These are phyloP conservation scores for Epichloe coenophiala DNA, from an alignment of 2,329 filamentous ascomycete genomes.

Conservation along the genomic window DNA sequence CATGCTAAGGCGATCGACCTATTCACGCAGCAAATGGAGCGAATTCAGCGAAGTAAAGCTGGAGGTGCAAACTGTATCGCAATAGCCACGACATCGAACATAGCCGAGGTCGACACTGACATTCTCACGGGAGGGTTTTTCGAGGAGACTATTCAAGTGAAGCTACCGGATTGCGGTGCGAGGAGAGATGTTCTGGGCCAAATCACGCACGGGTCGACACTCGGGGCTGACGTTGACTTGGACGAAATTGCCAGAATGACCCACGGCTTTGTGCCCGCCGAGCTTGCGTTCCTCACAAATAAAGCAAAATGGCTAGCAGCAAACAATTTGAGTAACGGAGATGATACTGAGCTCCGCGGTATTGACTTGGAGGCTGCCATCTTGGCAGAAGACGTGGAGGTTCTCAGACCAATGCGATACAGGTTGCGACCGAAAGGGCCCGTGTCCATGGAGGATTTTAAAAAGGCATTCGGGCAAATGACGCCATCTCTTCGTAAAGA, in stretches of 20 bases:
- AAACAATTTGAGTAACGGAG: constrained; percentile 17
- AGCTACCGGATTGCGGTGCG: constrained; percentile 67
- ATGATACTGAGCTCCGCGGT: constrained; percentile 11
- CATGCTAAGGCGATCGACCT: constrained; percentile 78
- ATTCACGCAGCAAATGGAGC: constrained; percentile 76
- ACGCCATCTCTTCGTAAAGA: constrained; percentile 62
- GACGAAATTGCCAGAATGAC: constrained; percentile 64
- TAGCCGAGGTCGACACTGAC: constrained; percentile 72
- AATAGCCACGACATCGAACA: constrained; percentile 78
- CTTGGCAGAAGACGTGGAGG: neutral
- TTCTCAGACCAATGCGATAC: neutral
- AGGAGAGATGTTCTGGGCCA: constrained; percentile 67
- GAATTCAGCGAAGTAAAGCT: constrained; percentile 50
- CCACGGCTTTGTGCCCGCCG: constrained; percentile 84
- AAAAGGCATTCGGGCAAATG: constrained; percentile 53
- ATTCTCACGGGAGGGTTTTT: constrained; percentile 64
- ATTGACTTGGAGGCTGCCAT: constrained; percentile 3
- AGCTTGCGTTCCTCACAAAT: constrained; percentile 55
- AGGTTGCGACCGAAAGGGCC: constrained; percentile 1
- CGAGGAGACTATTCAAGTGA: constrained; percentile 73
- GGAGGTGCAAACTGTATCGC: constrained; percentile 71
- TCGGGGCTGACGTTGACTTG: constrained; percentile 63
- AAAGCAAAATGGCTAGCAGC: constrained; percentile 27
- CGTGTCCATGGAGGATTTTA: constrained; percentile 42
- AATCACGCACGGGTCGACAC: constrained; percentile 49